Conservation (phyloP, 2,329 filamentous ascomycete genomes). For the Xylariaceae sp. region DNA sequence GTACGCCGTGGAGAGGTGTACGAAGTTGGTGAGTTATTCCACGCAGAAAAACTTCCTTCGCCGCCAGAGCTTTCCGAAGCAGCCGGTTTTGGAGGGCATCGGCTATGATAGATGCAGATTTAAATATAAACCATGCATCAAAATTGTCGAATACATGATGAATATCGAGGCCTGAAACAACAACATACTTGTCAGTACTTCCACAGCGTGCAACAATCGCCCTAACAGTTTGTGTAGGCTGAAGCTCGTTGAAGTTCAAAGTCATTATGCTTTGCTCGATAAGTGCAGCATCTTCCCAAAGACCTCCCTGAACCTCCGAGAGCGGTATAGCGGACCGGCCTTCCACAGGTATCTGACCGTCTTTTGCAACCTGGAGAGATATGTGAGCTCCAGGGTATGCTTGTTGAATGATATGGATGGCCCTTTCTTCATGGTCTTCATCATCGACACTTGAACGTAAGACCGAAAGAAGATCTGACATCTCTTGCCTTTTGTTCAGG, state of each 20-base stretch:
- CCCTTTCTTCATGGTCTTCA: constrained; percentile 15
- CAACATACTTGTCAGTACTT: constrained; percentile 16
- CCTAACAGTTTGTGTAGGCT: constrained; percentile 12
- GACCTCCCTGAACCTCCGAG: constrained; percentile 16
- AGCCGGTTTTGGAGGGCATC: constrained; percentile 12
- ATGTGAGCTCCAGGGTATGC: constrained; percentile 17
- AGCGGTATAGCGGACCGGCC: constrained; percentile 3
- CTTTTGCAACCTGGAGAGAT: background rate
- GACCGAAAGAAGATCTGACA: constrained; percentile 8
- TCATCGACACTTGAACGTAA: constrained; percentile 3
- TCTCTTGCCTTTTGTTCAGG: constrained; percentile 14
- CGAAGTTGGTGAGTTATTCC: constrained; percentile 20
- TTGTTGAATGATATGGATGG: constrained; percentile 7
- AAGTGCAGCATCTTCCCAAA: constrained; percentile 19
- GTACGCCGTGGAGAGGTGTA: constrained; percentile 15
- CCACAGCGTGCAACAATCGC: constrained; percentile 18
- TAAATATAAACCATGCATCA: constrained; percentile 19
- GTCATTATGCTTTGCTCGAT: constrained; percentile 19
- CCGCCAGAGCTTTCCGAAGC: constrained; percentile 9
- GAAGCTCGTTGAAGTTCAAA: constrained; percentile 14
- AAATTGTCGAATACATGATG: constrained; percentile 22
- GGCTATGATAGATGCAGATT: constrained; percentile 18
- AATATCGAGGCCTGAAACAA: constrained; percentile 20
- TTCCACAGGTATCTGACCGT: constrained; percentile 11
- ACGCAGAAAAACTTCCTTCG: constrained; percentile 19